Evolutionary conservation across 2,329 filamentous ascomycete species (phyloP).

Genomic region (Penicillium sp.): DNA sequence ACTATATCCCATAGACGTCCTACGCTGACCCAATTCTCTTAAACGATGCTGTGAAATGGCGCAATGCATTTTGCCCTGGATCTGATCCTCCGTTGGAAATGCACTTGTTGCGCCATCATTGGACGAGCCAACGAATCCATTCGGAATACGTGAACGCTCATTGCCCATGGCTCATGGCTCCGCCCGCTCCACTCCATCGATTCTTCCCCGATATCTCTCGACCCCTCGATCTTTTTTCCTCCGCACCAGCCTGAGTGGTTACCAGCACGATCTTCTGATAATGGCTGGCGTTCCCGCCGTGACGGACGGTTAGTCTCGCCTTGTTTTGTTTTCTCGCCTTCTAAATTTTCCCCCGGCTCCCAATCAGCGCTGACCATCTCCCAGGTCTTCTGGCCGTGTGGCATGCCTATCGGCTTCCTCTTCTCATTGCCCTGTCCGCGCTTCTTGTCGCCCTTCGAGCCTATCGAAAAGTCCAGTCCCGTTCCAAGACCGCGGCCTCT

Average conservation of each 20-base stretch:
- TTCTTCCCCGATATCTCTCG: background rate
- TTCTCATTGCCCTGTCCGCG: conserved; percentile 42
- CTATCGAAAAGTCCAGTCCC: conserved; percentile 24
- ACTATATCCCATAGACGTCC: background rate
- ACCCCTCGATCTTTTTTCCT: background rate
- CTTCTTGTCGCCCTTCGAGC: conserved; percentile 33
- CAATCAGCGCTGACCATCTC: background rate
- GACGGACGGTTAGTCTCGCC: conserved; percentile 2
- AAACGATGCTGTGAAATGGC: too few relatives aligned
- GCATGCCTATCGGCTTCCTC: conserved; percentile 48
- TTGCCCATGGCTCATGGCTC: too few relatives aligned
- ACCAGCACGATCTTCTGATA: too few relatives aligned
- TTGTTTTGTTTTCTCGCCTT: background rate
- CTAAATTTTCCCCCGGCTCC: background rate
- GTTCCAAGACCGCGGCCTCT: conserved; percentile 29
- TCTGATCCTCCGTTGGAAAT: too few relatives aligned
- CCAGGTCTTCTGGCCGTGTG: conserved; percentile 45
- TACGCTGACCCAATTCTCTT: too few relatives aligned
- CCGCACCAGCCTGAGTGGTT: too few relatives aligned
- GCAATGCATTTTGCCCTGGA: too few relatives aligned
- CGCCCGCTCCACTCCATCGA: conserved; percentile 1
- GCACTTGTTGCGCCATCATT: too few relatives aligned
- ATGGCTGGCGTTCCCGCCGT: background rate
- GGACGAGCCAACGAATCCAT: background rate
- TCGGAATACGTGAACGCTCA: conserved; percentile 1